Evolutionary conservation across 306 rosid species (phyloP), one percentile per base, ranked within the genome.

Genomic region (Alnus glutinosa): DNA sequence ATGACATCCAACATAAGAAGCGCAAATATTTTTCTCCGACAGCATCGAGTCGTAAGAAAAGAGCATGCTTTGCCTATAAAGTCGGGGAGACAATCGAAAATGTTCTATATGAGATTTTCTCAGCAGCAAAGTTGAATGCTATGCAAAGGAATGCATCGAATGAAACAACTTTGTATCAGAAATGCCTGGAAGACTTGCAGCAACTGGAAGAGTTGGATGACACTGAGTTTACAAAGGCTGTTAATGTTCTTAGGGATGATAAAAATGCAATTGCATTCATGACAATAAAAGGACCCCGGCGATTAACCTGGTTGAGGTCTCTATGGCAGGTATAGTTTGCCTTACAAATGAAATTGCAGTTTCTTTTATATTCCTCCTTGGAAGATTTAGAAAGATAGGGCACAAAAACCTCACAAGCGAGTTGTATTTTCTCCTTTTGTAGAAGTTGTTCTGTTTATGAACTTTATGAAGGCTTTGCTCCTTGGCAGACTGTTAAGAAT

Each of bases 101-200:
- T 37, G 78, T 74, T 2, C 9, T 84, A 52, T 79, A 55, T n/a
- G 87, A 80, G 63, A 70, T 80, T 37, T 84, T 84, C 68, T 46
- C 51, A 49, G 77, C 77, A 57, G 73, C 84, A 51, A 84, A 77
- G 73, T 77, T 67, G 51, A 77, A 74, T 73, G 85, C 71, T 44
- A 74, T 77, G 71, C 85, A 80, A 62, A 77, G 73, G 63, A 59
- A 79, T 68, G 77, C 58, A 54, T 46, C 57, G 9, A 76, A 55
- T 30, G 71, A 64, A 49, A 68, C 63, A 5, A 47, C 57, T 59
- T 2, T 73, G 73, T 76, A 79, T 37, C 77, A 83, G 76, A 83
- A 83, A 49, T 78, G 86, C 83, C 76, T 83, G 74, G 86, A 74
- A 57, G 86, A 83, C 42, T 59, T 83, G 86, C 86, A 82, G 79